Evolutionary conservation across 2,329 filamentous ascomycete genomes (phyloP).

Genomic region (Ilyonectria destructans): DNA sequence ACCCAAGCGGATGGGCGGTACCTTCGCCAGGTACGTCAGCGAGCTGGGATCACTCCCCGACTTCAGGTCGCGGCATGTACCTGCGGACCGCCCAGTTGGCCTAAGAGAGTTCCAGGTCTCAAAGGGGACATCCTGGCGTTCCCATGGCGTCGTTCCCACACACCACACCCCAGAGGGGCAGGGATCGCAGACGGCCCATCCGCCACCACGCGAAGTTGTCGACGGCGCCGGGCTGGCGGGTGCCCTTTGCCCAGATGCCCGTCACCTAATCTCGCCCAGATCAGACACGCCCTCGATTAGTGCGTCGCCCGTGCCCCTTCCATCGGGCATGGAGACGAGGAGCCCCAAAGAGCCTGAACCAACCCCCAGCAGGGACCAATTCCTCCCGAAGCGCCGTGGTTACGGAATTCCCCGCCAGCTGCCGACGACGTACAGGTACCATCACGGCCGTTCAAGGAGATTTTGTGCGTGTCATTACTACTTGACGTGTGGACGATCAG

Average conservation of each 20-base stretch:
- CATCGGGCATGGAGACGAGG: conserved; percentile 30
- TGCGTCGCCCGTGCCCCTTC: conserved; percentile 39
- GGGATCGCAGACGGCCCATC: conserved; percentile 41
- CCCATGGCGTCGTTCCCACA: conserved; percentile 22
- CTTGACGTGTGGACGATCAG: conserved; percentile 14
- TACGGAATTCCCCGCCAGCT: conserved; percentile 25
- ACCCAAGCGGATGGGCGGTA: conserved; percentile 44
- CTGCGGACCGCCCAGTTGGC: conserved; percentile 20
- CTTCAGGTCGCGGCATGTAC: conserved; percentile 31
- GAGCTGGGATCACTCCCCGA: conserved; percentile 38
- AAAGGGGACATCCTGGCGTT: conserved; percentile 23
- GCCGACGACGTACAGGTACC: not conserved
- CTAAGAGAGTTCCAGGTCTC: conserved; percentile 24
- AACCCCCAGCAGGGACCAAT: conserved; percentile 15
- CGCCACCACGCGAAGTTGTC: conserved; percentile 47
- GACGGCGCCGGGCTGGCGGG: conserved; percentile 47
- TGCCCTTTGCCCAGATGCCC: conserved; percentile 44
- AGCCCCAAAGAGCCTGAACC: conserved; percentile 24
- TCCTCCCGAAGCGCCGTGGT: conserved; percentile 23
- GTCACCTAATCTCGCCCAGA: conserved; percentile 49
- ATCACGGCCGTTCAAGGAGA: not conserved
- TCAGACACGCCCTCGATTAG: conserved; percentile 50
- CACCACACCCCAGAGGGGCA: conserved; percentile 37
- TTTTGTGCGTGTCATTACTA: conserved; percentile 14
- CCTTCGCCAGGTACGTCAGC: conserved; percentile 49